Evolutionary conservation across 1,284 basidiomycete genomes (phyloP), one percentile per base, ranked within the genome.

Genomic region (Pisolithus thermaeus): DNA sequence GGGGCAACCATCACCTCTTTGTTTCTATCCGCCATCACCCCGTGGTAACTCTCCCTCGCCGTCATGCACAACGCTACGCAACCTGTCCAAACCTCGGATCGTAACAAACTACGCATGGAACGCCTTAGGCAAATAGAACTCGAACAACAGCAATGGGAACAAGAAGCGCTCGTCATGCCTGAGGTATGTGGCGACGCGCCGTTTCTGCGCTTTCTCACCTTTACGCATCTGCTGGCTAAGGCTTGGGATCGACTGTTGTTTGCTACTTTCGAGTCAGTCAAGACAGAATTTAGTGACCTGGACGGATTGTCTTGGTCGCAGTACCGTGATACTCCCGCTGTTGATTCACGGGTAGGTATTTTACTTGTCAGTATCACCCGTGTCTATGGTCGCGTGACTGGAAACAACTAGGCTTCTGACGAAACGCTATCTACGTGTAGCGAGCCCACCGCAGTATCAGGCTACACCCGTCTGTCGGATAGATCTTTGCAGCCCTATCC

Each of bases 121-220:
- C 50, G 47, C 9, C 60, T 69, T 20, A 58, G 48, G 56, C 63
- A 60, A 12, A 60, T 73, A 14, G 75, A 79, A 49, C 69, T 73
- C 8, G 77, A 79, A 53, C 68, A 67, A 39, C 73, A 79, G 53
- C 70, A 74, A 53, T 67, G 51, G 78, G 77, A 79, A 16, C 68
- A 69, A 18, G 75, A 77, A 12, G 78, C 75, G 0, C 62, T 79
- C 32, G 69, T 70, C 55, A 71, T 78, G 69, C 77, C 76, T 37
- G 75, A 78, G 66, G 76, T 79, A 41, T 11, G 58, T 54, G n/a
- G n/a, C n/a, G 23, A 14, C 35, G 11, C 22, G 12, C 32, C 12
- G 6, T 41, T 30, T 4, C 22, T 32, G 12, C 32, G 30, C 41
- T 32, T 3, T 1, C 27, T 3, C 25, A 3, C 51, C 54, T 53